Evolutionary conservation across 257 asterid genomes (phyloP), one percentile per base, ranked within the genome.

Genomic region (Solanum boliviense): DNA sequence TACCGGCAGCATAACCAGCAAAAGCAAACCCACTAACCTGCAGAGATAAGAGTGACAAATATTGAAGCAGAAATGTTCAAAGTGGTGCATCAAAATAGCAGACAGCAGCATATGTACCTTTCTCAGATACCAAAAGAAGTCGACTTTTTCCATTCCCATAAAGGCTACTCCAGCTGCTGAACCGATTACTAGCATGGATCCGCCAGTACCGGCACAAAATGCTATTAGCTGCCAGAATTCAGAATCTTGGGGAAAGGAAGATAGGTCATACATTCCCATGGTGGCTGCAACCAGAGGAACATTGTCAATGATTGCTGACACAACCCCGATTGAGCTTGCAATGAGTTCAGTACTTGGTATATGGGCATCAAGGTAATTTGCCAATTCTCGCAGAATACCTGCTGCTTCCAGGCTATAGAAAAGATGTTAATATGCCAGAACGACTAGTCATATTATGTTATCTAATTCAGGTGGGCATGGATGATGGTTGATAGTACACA

Each of bases 11-110:
- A 89, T 95, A 97, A 86, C 99, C 99, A 68, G 99, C 99, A 89
- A 97, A 95, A 84, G 99, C 99, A 91, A 95, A 97, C 67, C 99
- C 99, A 91, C 98, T 97, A 85, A 97, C 96, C 99, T 97, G 95
- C 93, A 89, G 65, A 86, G 72, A 56, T 68, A 35, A 72, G 13
- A 6, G 32, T 31, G 46, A 31, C 81, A n/a, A 83, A 12, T 85
- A 62, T 60, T 67, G 79, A 11, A 71, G 79, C 46, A 78, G 74
- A 31, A 68, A 73, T 46, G 67, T 38, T 75, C 25, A 12, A 71
- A 65, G 52, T 46, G 18, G 48, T 41, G 44, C 58, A 71, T 58
- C 62, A 74, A 41, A 70, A 70, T 48, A 29, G 83, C 79, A 23
- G 74, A 71, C n/a, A n/a, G 70, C 65, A 86, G 46, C 23, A 84